phyloP scores from a whole-genome alignment of 2,329 filamentous ascomycete genomes.

The Periglandula ipomoeae region DNA sequence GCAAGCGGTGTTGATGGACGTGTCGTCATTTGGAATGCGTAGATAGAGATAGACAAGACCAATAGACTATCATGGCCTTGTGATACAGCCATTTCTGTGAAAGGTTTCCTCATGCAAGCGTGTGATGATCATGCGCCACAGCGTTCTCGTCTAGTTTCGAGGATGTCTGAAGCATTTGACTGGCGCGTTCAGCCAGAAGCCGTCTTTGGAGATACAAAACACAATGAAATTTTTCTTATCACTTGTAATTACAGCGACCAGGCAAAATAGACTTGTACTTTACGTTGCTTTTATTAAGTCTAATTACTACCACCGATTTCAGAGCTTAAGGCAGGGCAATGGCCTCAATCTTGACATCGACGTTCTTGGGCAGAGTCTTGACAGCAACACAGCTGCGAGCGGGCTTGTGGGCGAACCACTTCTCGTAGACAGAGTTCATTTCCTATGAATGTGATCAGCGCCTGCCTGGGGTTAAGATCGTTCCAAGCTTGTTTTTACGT shows the following conservation, averaged over 20 bases:
- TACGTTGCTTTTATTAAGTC: background rate
- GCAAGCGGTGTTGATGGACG: conserved; percentile 77
- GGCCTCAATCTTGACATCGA: conserved; percentile 84
- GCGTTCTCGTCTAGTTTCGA: background rate
- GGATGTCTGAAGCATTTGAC: too few relatives aligned
- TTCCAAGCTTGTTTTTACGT: conserved; percentile 16
- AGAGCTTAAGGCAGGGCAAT: conserved; percentile 56
- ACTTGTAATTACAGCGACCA: background rate
- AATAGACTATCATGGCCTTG: background rate
- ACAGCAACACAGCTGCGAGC: conserved; percentile 86
- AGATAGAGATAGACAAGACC: conserved; percentile 17
- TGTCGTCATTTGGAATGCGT: conserved; percentile 68
- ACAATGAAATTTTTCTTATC: too few relatives aligned
- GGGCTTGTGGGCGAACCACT: conserved; percentile 76
- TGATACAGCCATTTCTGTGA: background rate
- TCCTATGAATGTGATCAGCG: conserved; percentile 28
- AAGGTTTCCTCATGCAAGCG: background rate
- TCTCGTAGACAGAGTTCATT: conserved; percentile 80
- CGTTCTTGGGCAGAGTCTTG: conserved; percentile 77
- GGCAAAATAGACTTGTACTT: background rate
- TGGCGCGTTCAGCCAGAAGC: too few relatives aligned
- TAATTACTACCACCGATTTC: background rate
- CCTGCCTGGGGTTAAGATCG: background rate
- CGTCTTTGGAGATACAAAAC: too few relatives aligned
- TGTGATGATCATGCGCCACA: background rate